Evolutionary conservation across 2,329 filamentous ascomycete species (phyloP), one percentile per base, ranked within the genome.

Genomic region (Stromatinia cepivora): DNA sequence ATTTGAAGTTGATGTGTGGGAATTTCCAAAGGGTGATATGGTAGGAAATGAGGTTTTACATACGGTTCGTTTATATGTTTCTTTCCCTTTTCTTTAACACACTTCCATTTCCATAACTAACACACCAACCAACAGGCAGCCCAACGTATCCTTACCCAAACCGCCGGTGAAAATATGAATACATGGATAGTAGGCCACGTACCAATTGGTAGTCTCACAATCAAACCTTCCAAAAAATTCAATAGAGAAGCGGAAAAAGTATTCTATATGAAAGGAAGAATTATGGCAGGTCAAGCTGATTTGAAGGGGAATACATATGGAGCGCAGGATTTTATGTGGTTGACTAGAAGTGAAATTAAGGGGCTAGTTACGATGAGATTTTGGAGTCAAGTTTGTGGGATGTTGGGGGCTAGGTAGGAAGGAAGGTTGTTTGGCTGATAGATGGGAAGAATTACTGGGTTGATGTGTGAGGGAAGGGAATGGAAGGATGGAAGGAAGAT

Each of bases 251-350:
- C 92, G 67, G 87, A 91, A 77, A 97, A 97, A 85, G 90, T 89
- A 3, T 99, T 99, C 81, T 97, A 97, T 85, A 88, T 98, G 84
- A 98, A 98, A 85, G 92, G 89, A 64, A 88, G 95, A 72, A 98
- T 99, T 80, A 92, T 98, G 91, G 93, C 94, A 46, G 95, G 95
- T n/a, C 95, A 98, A 82, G 93, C 91, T 42, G 87, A 97, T 79
- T 80, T 98, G 66, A 83, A 84, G 72, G 84, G 83, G 70, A 97
- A 95, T 81, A 82, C 83, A 71, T 85, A 91, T 69, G 91, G 90
- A 8, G 84, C 95, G 67, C 84, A 85, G 67, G 93, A 97, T 79
- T 99, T 95, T 83, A 89, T 92, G 82, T 99, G 95, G 95, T 81
- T 98, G 77, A 90, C 92, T 34, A 94, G 91, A 80, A 92, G 97